These are phyloP conservation scores for Aspergillus pseudoviridinutans DNA, from an alignment of 2,329 filamentous ascomycete species.

Conservation along the genomic window DNA sequence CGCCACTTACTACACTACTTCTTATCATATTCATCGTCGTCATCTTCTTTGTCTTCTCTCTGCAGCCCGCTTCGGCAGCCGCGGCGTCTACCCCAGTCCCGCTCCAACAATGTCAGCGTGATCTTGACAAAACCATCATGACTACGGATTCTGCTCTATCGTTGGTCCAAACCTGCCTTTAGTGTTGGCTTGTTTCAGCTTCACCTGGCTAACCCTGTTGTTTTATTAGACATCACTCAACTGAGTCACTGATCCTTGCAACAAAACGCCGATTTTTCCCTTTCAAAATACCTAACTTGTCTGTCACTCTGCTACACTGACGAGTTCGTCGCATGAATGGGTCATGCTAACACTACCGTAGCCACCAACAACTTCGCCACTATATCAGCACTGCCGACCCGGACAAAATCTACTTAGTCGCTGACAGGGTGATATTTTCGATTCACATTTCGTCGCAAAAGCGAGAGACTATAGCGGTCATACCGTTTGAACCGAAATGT, in stretches of 20 bases:
- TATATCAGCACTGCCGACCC: constrained; percentile 77
- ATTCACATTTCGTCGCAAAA: constrained; percentile 66
- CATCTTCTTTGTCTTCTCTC: constrained; percentile 2
- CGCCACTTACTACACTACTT: background rate
- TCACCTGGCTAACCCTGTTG: constrained; percentile 12
- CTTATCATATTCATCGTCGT: background rate
- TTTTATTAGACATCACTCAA: constrained; percentile 57
- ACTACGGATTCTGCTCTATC: constrained; percentile 39
- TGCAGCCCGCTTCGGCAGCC: constrained; percentile 10
- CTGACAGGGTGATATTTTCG: constrained; percentile 68
- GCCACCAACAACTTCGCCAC: constrained; percentile 64
- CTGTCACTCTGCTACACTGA: constrained; percentile 32
- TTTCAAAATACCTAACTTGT: constrained; percentile 63
- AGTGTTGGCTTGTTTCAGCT: constrained; percentile 5
- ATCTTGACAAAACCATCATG: constrained; percentile 34
- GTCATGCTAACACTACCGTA: constrained; percentile 20
- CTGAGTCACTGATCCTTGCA: constrained; percentile 60
- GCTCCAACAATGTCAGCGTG: constrained; percentile 31
- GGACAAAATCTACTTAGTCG: constrained; percentile 80
- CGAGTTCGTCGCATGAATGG: background rate
- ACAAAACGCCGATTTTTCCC: constrained; percentile 64
- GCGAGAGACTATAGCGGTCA: constrained; percentile 67
- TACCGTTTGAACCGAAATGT: constrained; percentile 74
- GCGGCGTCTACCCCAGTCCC: constrained; percentile 5
- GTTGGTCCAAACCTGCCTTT: constrained; percentile 23